These are phyloP conservation scores for Clarireedia homoeocarpa DNA, from an alignment of 2,329 filamentous ascomycete genomes.

Conservation along the genomic window DNA sequence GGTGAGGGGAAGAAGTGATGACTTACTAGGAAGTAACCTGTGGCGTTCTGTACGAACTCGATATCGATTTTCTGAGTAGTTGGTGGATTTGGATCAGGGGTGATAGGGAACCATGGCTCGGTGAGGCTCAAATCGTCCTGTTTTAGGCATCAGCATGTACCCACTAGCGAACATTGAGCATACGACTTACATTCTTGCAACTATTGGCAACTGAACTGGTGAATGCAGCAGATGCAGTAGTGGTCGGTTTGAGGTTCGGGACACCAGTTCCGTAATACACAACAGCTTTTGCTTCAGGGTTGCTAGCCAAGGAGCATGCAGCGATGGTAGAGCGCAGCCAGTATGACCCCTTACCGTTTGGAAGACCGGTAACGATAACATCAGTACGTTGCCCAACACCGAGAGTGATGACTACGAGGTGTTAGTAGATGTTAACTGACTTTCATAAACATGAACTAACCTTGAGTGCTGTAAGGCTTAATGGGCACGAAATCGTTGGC, in stretches of 20 bases:
- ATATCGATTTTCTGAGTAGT: constrained; percentile 29
- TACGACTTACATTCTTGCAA: constrained; percentile 15
- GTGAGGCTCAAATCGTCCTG: not conserved
- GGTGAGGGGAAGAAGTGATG: not conserved
- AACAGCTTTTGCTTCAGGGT: constrained; percentile 47
- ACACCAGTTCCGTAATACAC: constrained; percentile 54
- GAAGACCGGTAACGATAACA: constrained; percentile 37
- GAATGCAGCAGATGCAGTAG: constrained; percentile 15
- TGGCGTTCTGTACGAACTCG: constrained; percentile 39
- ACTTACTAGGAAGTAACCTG: constrained; percentile 32
- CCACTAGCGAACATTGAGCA: no score
- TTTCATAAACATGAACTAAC: constrained; percentile 34
- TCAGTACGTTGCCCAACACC: constrained; percentile 34
- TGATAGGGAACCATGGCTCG: constrained; percentile 20
- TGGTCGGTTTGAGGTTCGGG: constrained; percentile 7
- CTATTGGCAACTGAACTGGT: constrained; percentile 5
- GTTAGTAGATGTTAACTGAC: not conserved
- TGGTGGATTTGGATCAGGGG: constrained; percentile 15
- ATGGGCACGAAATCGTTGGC: constrained; percentile 57
- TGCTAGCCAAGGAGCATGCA: constrained; percentile 37
- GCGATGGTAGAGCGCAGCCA: constrained; percentile 47
- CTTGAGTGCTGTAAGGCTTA: constrained; percentile 51
- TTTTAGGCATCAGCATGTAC: not conserved
- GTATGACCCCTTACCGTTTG: constrained; percentile 34
- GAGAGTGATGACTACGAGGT: constrained; percentile 25